These are phyloP conservation scores for Colletotrichum horii DNA, from an alignment of 2,329 filamentous ascomycete species.

Conservation along the genomic window DNA sequence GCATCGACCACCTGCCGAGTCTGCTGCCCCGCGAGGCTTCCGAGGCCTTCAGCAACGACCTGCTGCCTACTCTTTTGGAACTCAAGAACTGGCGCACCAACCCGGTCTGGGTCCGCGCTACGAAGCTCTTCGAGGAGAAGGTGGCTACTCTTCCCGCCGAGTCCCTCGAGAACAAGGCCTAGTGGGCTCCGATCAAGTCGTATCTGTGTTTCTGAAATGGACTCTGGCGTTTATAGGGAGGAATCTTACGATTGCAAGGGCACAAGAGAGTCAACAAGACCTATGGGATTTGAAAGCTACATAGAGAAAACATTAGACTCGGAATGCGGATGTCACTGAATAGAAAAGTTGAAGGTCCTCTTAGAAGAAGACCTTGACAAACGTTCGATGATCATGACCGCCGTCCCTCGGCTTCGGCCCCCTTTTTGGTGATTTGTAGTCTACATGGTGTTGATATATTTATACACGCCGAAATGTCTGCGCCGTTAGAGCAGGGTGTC, in stretches of 20 bases:
- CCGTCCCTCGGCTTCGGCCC: not conserved
- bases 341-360: not conserved
- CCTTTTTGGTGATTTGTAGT: slow-evolving; percentile 8
- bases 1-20: slow-evolving; percentile 84
- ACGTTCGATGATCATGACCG: not conserved
- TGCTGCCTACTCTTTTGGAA: slow-evolving; percentile 78
- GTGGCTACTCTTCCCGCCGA: slow-evolving; percentile 65
- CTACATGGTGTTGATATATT: slow-evolving; percentile 8
- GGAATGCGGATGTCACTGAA: not conserved
- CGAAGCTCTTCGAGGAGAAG: slow-evolving; percentile 86
- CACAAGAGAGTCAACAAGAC: not conserved
- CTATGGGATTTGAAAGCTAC: not conserved
- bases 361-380: not conserved
- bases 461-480: slow-evolving; percentile 16
- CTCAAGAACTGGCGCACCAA: slow-evolving; percentile 77
- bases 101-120: slow-evolving; percentile 83
- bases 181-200: slow-evolving; percentile 11
- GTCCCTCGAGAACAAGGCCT: slow-evolving; percentile 18
- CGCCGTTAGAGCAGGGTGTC: slow-evolving; percentile 21
- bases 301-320: slow-evolving; percentile 3
- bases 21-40: slow-evolving; percentile 86
- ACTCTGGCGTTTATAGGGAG: slow-evolving; percentile 5
- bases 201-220: slow-evolving; percentile 14
- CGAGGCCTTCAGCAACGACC: slow-evolving; percentile 80
- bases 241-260: not conserved